These are phyloP conservation scores for Adiantum capillusveneris DNA, from an alignment of 75 land plant species.

Conservation along the genomic window DNA sequence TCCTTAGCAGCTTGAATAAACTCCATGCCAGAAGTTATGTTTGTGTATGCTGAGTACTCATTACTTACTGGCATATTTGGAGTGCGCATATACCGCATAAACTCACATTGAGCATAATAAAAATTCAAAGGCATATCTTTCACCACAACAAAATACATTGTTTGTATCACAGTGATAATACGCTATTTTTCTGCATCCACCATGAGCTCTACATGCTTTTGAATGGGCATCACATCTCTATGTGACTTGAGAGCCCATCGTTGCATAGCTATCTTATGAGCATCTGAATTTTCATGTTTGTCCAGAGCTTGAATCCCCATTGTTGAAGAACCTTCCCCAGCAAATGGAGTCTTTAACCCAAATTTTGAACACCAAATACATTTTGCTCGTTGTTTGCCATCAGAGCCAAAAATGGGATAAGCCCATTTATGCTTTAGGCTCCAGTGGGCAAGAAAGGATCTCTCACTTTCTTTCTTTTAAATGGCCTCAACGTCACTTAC, in stretches of 20 bases:
- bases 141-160: background rate
- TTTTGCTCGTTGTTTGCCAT: background rate
- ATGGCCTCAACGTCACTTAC: too few relatives aligned
- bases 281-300: background rate
- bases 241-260: background rate
- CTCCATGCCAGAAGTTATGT: background rate
- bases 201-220: slow-evolving; percentile 5
- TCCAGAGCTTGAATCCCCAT: background rate
- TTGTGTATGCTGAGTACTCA: slow-evolving; percentile 1
- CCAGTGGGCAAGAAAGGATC: background rate
- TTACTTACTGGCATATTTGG: slow-evolving; percentile 1
- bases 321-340: background rate
- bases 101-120: background rate
- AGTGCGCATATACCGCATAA: background rate
- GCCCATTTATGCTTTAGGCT: background rate
- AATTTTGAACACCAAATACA: background rate
- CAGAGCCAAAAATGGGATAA: background rate
- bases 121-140: slow-evolving; percentile 1
- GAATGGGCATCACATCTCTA: background rate
- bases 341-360: background rate
- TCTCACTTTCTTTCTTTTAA: too few relatives aligned
- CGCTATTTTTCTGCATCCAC: slow-evolving; percentile 1
- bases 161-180: background rate
- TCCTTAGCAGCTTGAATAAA: slow-evolving; percentile 1
- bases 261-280: background rate